These are phyloP conservation scores for Fagopyrum esculentum DNA, from an alignment of 148 eudicot species.

Conservation along the genomic window DNA sequence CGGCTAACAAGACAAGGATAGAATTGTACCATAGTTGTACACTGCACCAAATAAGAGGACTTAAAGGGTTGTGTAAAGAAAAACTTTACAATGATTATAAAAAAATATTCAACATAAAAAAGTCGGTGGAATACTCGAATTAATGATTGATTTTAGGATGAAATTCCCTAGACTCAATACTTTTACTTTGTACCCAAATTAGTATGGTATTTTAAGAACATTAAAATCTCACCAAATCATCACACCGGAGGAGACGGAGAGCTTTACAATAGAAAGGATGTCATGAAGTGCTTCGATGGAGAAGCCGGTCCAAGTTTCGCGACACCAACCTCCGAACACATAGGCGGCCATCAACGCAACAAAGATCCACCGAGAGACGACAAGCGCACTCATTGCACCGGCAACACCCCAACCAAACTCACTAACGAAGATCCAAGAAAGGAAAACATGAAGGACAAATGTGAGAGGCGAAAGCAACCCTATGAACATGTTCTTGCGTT, in stretches of 20 bases:
- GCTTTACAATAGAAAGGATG: conserved; percentile 24
- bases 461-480: conserved; percentile 10
- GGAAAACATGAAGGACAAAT: background rate
- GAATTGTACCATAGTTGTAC: conserved; percentile 54
- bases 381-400: conserved; percentile 18
- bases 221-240: conserved; percentile 29
- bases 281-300: conserved; percentile 28
- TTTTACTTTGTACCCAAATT: background rate
- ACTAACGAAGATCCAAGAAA: conserved; percentile 16
- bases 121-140: too few species aligned
- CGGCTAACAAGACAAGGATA: conserved; percentile 46
- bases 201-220: background rate
- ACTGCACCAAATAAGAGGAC: conserved; percentile 21
- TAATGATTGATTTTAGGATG: too few species aligned
- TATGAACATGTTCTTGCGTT: conserved; percentile 17
- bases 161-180: too few species aligned
- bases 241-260: conserved; percentile 31
- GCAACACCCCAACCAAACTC: conserved; percentile 10
- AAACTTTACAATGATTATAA: too few species aligned
- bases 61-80: too few species aligned
- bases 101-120: too few species aligned
- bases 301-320: conserved; percentile 32
- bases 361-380: conserved; percentile 1
- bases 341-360: background rate
- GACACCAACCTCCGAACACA: conserved; percentile 26